Conservation (phyloP, 306 rosid genomes). For the Lablab purpureus region DNA sequence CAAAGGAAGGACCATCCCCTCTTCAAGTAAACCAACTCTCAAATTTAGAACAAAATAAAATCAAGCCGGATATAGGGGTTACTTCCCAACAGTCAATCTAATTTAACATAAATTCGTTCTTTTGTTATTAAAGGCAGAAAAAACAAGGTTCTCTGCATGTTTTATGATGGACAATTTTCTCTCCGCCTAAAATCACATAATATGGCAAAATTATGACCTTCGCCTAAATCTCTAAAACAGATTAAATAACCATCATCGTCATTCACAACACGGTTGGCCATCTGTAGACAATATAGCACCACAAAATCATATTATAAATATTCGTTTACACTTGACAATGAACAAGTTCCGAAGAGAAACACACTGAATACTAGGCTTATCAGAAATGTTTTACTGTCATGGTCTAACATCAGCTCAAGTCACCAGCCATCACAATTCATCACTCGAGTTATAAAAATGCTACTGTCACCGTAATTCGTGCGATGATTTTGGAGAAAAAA, state of each 20-base stretch:
- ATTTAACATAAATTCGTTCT: slow-evolving; percentile 10
- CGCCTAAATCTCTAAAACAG: slow-evolving; percentile 14
- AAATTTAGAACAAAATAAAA: slow-evolving; percentile 24
- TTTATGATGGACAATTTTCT: neutral
- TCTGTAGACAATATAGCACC: neutral
- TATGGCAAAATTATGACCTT: neutral
- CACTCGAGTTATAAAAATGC: neutral
- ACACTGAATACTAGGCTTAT: neutral
- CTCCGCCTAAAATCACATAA: neutral
- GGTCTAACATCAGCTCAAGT: slow-evolving; percentile 8
- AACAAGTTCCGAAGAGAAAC: slow-evolving; percentile 7
- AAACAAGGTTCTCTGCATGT: neutral
- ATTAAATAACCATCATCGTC: slow-evolving; percentile 12
- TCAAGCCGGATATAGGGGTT: neutral
- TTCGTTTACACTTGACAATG: neutral
- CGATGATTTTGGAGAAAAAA: neutral
- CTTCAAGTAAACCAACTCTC: slow-evolving; percentile 11
- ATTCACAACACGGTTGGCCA: slow-evolving; percentile 2
- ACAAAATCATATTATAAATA: slow-evolving; percentile 6
- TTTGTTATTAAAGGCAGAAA: neutral
- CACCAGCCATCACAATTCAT: neutral
- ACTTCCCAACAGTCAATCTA: neutral
- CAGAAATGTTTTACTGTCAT: slow-evolving; percentile 5
- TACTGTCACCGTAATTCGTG: too few species aligned
- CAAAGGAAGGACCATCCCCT: neutral